Evolutionary conservation across 2,329 filamentous ascomycete species (phyloP), one percentile per base, ranked within the genome.

Genomic region (Diplocarpon rosae): DNA sequence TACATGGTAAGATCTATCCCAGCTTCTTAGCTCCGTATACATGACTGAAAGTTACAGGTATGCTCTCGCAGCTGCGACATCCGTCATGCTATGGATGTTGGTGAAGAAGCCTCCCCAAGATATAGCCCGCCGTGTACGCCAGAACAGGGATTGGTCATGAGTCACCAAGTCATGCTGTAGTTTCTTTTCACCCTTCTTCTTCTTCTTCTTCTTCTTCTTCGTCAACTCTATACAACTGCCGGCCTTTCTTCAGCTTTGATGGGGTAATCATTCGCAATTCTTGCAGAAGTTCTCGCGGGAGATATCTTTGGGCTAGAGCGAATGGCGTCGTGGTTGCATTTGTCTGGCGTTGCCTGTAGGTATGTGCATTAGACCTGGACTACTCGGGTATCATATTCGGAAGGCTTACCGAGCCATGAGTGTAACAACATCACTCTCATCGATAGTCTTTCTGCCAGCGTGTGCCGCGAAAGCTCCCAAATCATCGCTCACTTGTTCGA

Each of bases 51-150:
- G 39, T 38, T 16, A 43, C 54, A 95, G 88, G 88, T 95, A 93
- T 61, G 85, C 84, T 51, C 74, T 94, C 52, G 83, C 79, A 46
- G 65, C 83, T 33, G 89, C 89, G 46, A 98, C 92, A 32, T 80
- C 86, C 11, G 76, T 98, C 60, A 98, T 98, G 92, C 71, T 98
- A 60, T 95, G 83, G 75, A 89, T 96, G 85, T 80, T 98, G 31
- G 69, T 95, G 49, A 88, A 85, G 64, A 95, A 90, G 66, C 87
- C 88, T 12, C 73, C 86, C 9, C 78, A 81, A 20, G 79, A 85
- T 56, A 70, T 85, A 38, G 66, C 81, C 42, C 78, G 81, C 50
- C 78, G 86, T 51, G 78, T 95, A 47, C 78, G 84, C 45, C 78
- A 85, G 64, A 87, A 81, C 61, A 81, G 76, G 59, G 75, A 81